These are phyloP conservation scores for Nidularia sp. DNA, from an alignment of 768 basidiomycete species.

Conservation along the genomic window DNA sequence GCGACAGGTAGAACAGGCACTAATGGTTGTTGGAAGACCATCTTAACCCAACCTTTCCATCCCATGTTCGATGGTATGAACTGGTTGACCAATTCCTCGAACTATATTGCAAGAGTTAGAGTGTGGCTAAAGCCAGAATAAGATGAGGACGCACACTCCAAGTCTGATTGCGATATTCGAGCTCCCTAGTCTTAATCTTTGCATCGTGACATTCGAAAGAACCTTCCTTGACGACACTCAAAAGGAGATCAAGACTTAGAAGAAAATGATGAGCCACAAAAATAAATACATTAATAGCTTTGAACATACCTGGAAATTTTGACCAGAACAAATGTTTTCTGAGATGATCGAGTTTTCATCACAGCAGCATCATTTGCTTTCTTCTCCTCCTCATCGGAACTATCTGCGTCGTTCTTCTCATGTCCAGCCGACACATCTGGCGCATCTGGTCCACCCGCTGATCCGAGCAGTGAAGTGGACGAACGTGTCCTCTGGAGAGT, in stretches of 20 bases:
- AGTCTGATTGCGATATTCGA: constrained; percentile 81
- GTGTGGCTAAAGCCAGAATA: not conserved
- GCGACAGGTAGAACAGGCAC: constrained; percentile 77
- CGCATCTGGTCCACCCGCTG: not conserved
- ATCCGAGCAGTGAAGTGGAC: constrained; percentile 26
- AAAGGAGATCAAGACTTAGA: constrained; percentile 59
- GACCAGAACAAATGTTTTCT: constrained; percentile 82
- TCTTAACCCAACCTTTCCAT: constrained; percentile 81
- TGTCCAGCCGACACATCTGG: constrained; percentile 4
- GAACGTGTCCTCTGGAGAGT: constrained; percentile 34
- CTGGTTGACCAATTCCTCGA: constrained; percentile 75
- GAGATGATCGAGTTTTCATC: constrained; percentile 76
- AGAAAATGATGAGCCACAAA: constrained; percentile 10
- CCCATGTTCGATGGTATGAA: constrained; percentile 76
- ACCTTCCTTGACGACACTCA: constrained; percentile 79
- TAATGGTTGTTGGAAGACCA: constrained; percentile 78
- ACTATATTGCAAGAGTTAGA: constrained; percentile 34
- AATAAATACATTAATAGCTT: constrained; percentile 3
- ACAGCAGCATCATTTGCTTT: constrained; percentile 63
- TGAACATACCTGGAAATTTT: constrained; percentile 59
- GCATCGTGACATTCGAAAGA: constrained; percentile 83
- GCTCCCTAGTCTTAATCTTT: constrained; percentile 71
- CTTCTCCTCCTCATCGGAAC: constrained; percentile 14
- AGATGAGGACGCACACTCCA: constrained; percentile 58
- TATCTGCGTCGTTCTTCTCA: too few relatives aligned